Conservation (phyloP, 768 basidiomycete species). For the Clitopilus passeckerianus region DNA sequence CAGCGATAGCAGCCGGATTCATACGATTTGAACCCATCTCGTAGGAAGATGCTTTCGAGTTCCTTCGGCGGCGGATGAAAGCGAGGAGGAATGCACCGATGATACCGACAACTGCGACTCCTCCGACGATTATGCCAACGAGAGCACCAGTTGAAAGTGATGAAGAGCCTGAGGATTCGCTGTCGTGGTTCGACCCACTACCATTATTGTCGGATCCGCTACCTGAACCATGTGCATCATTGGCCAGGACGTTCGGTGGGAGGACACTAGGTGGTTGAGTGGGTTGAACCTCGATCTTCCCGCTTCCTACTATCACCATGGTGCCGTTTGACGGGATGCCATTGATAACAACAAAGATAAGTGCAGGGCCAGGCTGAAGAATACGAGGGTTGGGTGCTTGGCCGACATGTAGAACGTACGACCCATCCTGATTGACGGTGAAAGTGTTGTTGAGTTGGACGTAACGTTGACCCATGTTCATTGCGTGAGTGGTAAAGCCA, state of each 20-base stretch:
- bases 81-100: conserved; percentile 51
- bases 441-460: conserved; percentile 71
- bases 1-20: conserved; percentile 12
- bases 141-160: conserved; percentile 35
- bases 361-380: conserved; percentile 76
- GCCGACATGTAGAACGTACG: conserved; percentile 72
- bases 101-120: conserved; percentile 44
- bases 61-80: conserved; percentile 38
- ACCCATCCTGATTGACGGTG: conserved; percentile 68
- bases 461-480: conserved; percentile 85
- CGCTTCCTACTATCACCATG: conserved; percentile 64
- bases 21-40: conserved; percentile 1
- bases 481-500: conserved; percentile 81
- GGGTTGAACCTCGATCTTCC: conserved; percentile 59
- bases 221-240: conserved; percentile 30
- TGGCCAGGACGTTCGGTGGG: conserved; percentile 43
- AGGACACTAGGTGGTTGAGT: conserved; percentile 32
- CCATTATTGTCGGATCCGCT: conserved; percentile 3
- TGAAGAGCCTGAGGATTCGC: conserved; percentile 6
- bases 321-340: conserved; percentile 72
- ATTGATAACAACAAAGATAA: conserved; percentile 66
- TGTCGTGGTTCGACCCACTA: conserved; percentile 12
- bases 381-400: conserved; percentile 83
- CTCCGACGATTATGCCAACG: conserved; percentile 48
- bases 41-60: neutral